A percentile compares a stretch with the other conserved stretches of the same genome.
Conservation (phyloP, 1,139 yeast species). For the Kodamaea anthophila region DNA sequence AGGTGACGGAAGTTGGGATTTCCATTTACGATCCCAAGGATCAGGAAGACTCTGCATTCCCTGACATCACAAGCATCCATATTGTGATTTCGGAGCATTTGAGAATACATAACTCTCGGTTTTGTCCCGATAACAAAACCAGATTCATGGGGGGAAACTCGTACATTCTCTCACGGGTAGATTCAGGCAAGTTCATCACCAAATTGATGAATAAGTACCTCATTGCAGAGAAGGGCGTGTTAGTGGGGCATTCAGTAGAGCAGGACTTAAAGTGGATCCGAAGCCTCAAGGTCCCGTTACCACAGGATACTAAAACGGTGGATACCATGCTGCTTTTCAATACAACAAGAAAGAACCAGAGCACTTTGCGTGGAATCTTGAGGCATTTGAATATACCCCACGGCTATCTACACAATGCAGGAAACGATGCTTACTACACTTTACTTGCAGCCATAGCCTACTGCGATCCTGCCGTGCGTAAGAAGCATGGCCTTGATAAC, state of each 20-base stretch:
- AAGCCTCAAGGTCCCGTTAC: slow-evolving; percentile 13
- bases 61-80: slow-evolving; percentile 15
- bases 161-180: slow-evolving; percentile 11
- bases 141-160: slow-evolving; percentile 16
- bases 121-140: slow-evolving; percentile 18
- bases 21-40: slow-evolving; percentile 17
- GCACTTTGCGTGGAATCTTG: slow-evolving; percentile 17
- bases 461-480: slow-evolving; percentile 19
- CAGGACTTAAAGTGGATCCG: slow-evolving; percentile 20
- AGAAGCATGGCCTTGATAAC: slow-evolving; percentile 12
- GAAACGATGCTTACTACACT: slow-evolving; percentile 24
- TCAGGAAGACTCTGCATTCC: slow-evolving; percentile 13
- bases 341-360: slow-evolving; percentile 14
- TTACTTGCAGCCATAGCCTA: slow-evolving; percentile 19
- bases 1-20: slow-evolving; percentile 20
- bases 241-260: slow-evolving; percentile 19
- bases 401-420: slow-evolving; percentile 22
- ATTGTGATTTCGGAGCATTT: slow-evolving; percentile 15
- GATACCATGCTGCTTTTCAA: slow-evolving; percentile 16
- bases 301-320: slow-evolving; percentile 11
- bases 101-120: slow-evolving; percentile 12
- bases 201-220: slow-evolving; percentile 13
- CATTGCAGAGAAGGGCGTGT: slow-evolving; percentile 11
- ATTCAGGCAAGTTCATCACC: slow-evolving; percentile 10
- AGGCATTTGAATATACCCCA: slow-evolving; percentile 18